A percentile compares a stretch with the other conserved stretches of the same genome.
Conservation (phyloP, 306 rosid genomes). For the Castanopsis chinensis region DNA sequence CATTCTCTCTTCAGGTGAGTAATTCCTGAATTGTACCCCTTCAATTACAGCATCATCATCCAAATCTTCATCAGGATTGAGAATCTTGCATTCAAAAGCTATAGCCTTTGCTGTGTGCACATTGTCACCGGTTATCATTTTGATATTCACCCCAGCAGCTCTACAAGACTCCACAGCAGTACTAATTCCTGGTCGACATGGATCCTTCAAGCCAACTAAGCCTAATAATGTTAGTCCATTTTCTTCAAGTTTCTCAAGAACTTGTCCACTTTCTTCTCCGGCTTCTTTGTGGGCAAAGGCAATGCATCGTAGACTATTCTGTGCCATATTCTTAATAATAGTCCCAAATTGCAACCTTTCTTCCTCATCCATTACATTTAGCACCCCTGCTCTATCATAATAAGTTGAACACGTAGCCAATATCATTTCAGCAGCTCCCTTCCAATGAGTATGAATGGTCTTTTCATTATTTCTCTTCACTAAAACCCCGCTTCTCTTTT, state of each 20-base stretch:
- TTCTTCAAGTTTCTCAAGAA: slow-evolving; percentile 18
- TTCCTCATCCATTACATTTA: slow-evolving; percentile 9
- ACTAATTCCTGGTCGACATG: slow-evolving; percentile 18
- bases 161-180: slow-evolving; percentile 19
- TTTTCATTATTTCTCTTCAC: neutral
- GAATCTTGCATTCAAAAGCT: slow-evolving; percentile 26
- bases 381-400: slow-evolving; percentile 12
- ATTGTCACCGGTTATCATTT: slow-evolving; percentile 29
- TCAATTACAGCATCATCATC: slow-evolving; percentile 6
- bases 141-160: slow-evolving; percentile 27
- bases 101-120: slow-evolving; percentile 26
- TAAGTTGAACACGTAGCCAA: slow-evolving; percentile 15
- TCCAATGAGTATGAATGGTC: slow-evolving; percentile 17
- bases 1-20: slow-evolving; percentile 21
- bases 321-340: slow-evolving; percentile 22
- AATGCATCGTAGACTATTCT: slow-evolving; percentile 25
- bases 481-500: slow-evolving; percentile 29
- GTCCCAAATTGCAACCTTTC: slow-evolving; percentile 1
- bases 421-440: slow-evolving; percentile 32
- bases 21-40: slow-evolving; percentile 18
- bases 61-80: neutral
- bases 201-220: slow-evolving; percentile 24
- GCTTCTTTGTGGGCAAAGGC: slow-evolving; percentile 20
- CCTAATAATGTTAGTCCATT: slow-evolving; percentile 9
- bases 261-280: neutral